Evolutionary conservation across 768 basidiomycete genomes (phyloP), one percentile per base, ranked within the genome.

Genomic region (Kwoniella dendrophila): DNA sequence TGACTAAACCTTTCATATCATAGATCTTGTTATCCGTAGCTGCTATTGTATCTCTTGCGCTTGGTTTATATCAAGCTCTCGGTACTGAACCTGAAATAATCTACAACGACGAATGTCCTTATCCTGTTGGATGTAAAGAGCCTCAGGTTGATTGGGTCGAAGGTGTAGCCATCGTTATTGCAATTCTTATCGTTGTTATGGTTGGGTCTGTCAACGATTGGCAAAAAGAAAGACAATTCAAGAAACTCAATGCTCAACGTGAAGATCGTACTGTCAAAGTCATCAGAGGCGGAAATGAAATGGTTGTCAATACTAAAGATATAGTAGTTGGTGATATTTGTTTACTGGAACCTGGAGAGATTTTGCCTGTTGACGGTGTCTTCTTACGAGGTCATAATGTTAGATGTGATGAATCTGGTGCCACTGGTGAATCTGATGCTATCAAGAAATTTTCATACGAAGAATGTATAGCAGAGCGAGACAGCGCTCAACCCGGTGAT

Each of bases 161-260:
- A 81, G 95, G 83, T 63, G 82, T 81, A 16, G 82, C 82, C 52
- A 84, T 84, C 74, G 77, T 82, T 43, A 74, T 82, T 63, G 83
- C 83, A 29, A 82, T 84, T 65, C 55, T 81, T 50, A 82, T 84
- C 63, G 82, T 84, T 77, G 83, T 81, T 59, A 71, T 92, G 43
- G 95, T 99, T 59, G 95, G 95, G 30, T 92, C 93, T 12, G 68
- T 97, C 44, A 98, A 97, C 73, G 96, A 99, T 79, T 99, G 90
- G 89, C 93, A 97, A 80, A 98, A 98, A 80, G 96, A 99, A 79
- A 87, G 87, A 1, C 96, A 98, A 80, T 99, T 99, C 82, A 87
- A 88, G 71, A 83, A 82, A 20, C 84, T 99, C 41, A 98, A 97
- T 73, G 90, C 89, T 69, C 89, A 94, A 80, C 95, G 95, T 80